phyloP scores from a whole-genome alignment of 768 basidiomycete genomes.

The Favolaschia claudopus region DNA sequence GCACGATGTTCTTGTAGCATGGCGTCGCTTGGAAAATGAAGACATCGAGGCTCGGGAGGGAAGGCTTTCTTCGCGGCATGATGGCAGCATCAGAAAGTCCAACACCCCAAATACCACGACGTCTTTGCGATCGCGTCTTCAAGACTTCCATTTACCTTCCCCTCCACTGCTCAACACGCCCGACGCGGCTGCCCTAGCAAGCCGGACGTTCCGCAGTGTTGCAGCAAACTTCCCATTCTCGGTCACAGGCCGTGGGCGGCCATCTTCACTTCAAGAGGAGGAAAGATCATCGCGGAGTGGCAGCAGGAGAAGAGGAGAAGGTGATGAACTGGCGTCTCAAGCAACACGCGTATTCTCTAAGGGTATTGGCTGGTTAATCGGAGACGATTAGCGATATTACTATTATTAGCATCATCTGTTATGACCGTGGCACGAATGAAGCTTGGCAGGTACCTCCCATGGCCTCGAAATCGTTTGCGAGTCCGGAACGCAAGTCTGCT shows the following conservation, averaged over 20 bases:
- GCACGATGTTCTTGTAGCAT: constrained; percentile 76
- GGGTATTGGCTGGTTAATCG: constrained; percentile 96
- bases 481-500: constrained; percentile 12
- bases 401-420: not conserved
- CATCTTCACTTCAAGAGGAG: constrained; percentile 52
- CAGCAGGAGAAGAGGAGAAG: constrained; percentile 50
- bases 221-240: constrained; percentile 80
- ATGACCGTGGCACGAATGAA: no score
- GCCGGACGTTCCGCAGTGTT: constrained; percentile 78
- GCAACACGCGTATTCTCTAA: constrained; percentile 83
- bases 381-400: constrained; percentile 70
- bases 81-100: constrained; percentile 22
- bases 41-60: constrained; percentile 61
- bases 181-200: constrained; percentile 83
- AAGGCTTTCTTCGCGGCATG: constrained; percentile 40
- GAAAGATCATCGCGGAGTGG: constrained; percentile 50
- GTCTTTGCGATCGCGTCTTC: constrained; percentile 68
- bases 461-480: not conserved
- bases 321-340: constrained; percentile 73
- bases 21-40: constrained; percentile 78
- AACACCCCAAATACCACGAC: constrained; percentile 46
- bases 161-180: constrained; percentile 75
- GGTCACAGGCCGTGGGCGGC: constrained; percentile 49
- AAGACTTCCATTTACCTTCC: constrained; percentile 72
- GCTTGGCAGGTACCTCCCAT: no score